Evolutionary conservation across 176 grass and related monocot genomes (phyloP).

Genomic region (Luzula sylvatica): DNA sequence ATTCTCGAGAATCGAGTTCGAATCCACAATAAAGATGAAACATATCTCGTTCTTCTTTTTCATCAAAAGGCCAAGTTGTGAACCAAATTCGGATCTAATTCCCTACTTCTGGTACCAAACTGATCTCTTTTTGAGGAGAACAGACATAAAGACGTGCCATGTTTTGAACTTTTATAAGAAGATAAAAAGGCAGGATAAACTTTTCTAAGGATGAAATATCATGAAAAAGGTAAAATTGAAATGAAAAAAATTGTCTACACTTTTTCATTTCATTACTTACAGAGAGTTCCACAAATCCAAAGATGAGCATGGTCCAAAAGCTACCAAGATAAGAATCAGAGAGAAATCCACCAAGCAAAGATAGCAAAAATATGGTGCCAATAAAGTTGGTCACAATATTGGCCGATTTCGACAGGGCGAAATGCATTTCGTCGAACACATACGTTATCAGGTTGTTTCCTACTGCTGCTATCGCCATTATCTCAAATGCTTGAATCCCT

Average conservation of each 20-base stretch:
- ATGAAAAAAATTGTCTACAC: too few species aligned
- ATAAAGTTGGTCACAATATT: constrained; percentile 95
- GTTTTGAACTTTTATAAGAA: too few species aligned
- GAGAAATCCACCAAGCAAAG: constrained; percentile 80
- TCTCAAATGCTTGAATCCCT: constrained; percentile 92
- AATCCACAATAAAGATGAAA: too few species aligned
- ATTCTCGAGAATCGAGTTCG: too few species aligned
- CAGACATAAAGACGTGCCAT: too few species aligned
- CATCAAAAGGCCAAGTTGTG: too few species aligned
- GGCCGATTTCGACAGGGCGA: constrained; percentile 68
- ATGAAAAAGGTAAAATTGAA: too few species aligned
- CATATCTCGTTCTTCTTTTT: too few species aligned
- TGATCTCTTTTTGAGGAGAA: too few species aligned
- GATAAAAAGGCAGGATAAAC: neutral
- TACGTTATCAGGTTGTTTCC: constrained; percentile 98
- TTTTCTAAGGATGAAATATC: too few species aligned
- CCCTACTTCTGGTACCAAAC: too few species aligned
- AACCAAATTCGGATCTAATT: too few species aligned
- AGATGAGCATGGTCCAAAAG: constrained; percentile 96
- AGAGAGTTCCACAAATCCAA: constrained; percentile 95
- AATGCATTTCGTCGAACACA: constrained; percentile 97
- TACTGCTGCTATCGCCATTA: constrained; percentile 96
- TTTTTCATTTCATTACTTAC: constrained; percentile 14
- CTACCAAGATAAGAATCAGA: constrained; percentile 93
- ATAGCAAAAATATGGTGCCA: constrained; percentile 79